Evolutionary conservation across 768 basidiomycete genomes (phyloP).

Genomic region (Phlebiopsis flavidoalba): DNA sequence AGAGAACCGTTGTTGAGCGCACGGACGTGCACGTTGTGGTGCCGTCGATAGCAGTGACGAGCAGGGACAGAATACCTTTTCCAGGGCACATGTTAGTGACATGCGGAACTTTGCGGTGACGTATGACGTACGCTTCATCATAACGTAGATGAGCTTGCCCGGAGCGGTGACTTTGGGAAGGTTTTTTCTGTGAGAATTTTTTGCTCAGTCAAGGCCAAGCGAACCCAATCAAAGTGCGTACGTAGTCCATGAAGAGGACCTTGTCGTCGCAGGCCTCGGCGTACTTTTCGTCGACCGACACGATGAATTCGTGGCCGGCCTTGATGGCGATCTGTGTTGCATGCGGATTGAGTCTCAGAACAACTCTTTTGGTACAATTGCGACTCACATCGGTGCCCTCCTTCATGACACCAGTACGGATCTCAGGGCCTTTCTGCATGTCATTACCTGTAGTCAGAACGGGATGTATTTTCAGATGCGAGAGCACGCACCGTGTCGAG

Average conservation of each 20-base stretch:
- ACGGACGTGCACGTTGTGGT: constrained; percentile 75
- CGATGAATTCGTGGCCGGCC: constrained; percentile 91
- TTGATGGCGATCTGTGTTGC: constrained; percentile 62
- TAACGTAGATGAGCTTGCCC: constrained; percentile 96
- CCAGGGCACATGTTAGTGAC: constrained; percentile 6
- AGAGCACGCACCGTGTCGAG: constrained; percentile 78
- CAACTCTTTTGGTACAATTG: not conserved
- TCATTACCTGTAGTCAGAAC: not conserved
- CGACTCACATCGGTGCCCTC: constrained; percentile 75
- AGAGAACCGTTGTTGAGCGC: constrained; percentile 88
- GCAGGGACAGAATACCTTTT: constrained; percentile 81
- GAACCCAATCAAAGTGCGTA: constrained; percentile 34
- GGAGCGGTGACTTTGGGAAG: constrained; percentile 92
- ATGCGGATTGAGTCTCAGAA: not conserved
- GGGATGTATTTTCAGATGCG: constrained; percentile 2
- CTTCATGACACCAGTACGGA: constrained; percentile 92
- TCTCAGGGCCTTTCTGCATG: constrained; percentile 95
- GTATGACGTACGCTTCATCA: constrained; percentile 75
- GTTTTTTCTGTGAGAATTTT: constrained; percentile 55
- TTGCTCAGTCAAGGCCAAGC: not conserved
- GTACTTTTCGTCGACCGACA: constrained; percentile 82
- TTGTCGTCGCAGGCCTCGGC: constrained; percentile 77
- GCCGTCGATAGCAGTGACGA: constrained; percentile 87
- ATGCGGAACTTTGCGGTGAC: not conserved
- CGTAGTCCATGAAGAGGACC: constrained; percentile 90